Base-by-base conservation (phyloP, 2,329 filamentous ascomycete species). In the Stachybotrys echinatus region DNA sequence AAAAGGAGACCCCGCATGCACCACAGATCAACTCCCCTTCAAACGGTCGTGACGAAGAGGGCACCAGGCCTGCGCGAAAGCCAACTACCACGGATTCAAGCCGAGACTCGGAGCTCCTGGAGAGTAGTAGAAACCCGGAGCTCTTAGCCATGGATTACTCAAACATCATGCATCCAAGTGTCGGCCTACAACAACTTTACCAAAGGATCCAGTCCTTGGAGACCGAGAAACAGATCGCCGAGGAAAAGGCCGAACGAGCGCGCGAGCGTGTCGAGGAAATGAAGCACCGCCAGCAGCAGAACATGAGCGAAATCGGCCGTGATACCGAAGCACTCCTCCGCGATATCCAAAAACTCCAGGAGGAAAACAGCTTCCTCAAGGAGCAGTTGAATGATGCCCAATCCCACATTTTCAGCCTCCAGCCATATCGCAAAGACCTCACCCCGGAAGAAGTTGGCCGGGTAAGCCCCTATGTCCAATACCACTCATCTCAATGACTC, bases 371-470 rank as follows among this genome's bases (percentile, higher is more conserved):
- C 5, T 48, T 50, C 0, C 49, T 71, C 7, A 59, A 59, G 47
- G 60, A 64, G 21, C 62, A 64, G 27, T 57, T 71, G 6, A 61
- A 61, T 23, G 66, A 70, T 34, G 62, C 64, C 1, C 63, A 68
- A 42, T 67, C 66, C 6, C 70, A 72, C 48, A 72, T 72, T 45
- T 70, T 73, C 49, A 69, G 64, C 14, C 62, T 73, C 4, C 68
- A 71, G 48, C 69, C 70, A 6, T 73, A 71, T 49, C 63, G 62
- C 17, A 65, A 66, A 40, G 66, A 70, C 18, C 50, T 72, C 8
- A 73, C 67, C 60, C 0, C 27, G 14, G 60, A 67, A 23, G 68
- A 72, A 44, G 64, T 69, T 31, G 62, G 60, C 19, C 61, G 61
- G 40, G 70, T 71, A 61, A 51, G 61, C 18, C 55, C 19, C 22